Evolutionary conservation across 345 rosid species (phyloP).

Genomic region (Abelmoschus esculentus): DNA sequence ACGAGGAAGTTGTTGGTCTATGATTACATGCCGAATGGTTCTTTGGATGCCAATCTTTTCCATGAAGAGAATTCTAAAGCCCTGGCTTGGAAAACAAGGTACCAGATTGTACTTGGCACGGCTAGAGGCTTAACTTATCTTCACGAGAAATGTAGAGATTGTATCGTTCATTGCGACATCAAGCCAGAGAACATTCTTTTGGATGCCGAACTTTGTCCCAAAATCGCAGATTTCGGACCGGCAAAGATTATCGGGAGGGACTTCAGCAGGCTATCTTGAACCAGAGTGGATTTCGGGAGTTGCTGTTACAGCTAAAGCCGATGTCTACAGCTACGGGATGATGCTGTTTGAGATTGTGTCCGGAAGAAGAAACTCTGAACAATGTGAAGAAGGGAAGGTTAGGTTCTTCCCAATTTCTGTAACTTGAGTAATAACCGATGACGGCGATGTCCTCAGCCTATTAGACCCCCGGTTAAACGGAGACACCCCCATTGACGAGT

Average conservation of each 20-base stretch:
- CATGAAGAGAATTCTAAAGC: slow-evolving; percentile 16
- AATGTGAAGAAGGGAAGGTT: slow-evolving; percentile 32
- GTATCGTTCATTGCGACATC: slow-evolving; percentile 83
- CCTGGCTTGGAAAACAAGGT: slow-evolving; percentile 59
- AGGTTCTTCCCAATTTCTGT: slow-evolving; percentile 58
- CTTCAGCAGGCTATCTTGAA: slow-evolving; percentile 73
- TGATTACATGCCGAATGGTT: slow-evolving; percentile 73
- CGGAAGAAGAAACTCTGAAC: slow-evolving; percentile 65
- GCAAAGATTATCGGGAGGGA: slow-evolving; percentile 81
- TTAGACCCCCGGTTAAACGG: slow-evolving; percentile 45
- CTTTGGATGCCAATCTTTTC: slow-evolving; percentile 58
- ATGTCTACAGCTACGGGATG: slow-evolving; percentile 91
- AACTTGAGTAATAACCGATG: slow-evolving; percentile 38
- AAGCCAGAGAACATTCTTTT: slow-evolving; percentile 83
- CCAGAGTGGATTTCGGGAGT: too few relatives aligned
- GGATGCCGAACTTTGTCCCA: slow-evolving; percentile 51
- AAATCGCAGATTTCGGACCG: slow-evolving; percentile 78
- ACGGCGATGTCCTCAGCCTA: slow-evolving; percentile 41
- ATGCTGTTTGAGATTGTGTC: slow-evolving; percentile 76
- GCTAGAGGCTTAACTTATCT: slow-evolving; percentile 76
- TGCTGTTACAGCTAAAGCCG: slow-evolving; percentile 72
- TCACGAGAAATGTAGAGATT: slow-evolving; percentile 75
- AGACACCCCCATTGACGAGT: slow-evolving; percentile 45
- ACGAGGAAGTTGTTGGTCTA: slow-evolving; percentile 49
- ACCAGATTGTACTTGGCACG: slow-evolving; percentile 58